Evolutionary conservation across 371 early-diverging fungal species (phyloP), one percentile per base, ranked within the genome.

Genomic region (Apophysomyces trapeziformis): DNA sequence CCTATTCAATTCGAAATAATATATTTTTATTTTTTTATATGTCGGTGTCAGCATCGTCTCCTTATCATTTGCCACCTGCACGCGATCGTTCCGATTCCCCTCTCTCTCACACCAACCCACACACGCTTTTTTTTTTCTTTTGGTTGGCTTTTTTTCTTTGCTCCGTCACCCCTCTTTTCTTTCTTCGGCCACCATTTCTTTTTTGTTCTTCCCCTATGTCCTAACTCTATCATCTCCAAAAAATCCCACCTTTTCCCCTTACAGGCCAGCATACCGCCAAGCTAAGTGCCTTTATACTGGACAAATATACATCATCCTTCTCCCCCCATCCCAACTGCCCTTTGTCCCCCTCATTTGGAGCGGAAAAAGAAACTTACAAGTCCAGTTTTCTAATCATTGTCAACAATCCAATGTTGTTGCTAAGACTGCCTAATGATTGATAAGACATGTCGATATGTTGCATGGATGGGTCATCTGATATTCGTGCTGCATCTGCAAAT

Each of bases 321-420:
- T 57, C 39, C 45, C 41, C 65, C 60, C 44, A 57, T 65, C 38
- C 60, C 45, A 18, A 12, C 38, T 36, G 45, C 38, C 60, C 46
- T 18, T 39, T 50, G 14, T 44, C n/a, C 38, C 59, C 44, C 38
- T 58, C 63, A 38, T 57, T 41, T 63, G 32, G 16, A 46, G 36
- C n/a, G 11, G 18, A 32, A 65, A 36, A 35, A 18, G 26, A 60
- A 32, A 39, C 68, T 75, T 75, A 75, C 75, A 78, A 57, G 38
- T 73, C 71, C 21, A 78, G 44, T 47, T 54, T 71, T 44, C 66
- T 50, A 16, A 78, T 64, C 63, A 58, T 67, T 37, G 64, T 26
- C 32, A 78, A 60, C 16, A 73, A 46, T 8, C 70, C 69, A 18
- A 78, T 71, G 39, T 71, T 67, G 2, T 57, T 60, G 11, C 60